Evolutionary conservation across 2,329 filamentous ascomycete species (phyloP).

Genomic region (Monosporascus sp.): DNA sequence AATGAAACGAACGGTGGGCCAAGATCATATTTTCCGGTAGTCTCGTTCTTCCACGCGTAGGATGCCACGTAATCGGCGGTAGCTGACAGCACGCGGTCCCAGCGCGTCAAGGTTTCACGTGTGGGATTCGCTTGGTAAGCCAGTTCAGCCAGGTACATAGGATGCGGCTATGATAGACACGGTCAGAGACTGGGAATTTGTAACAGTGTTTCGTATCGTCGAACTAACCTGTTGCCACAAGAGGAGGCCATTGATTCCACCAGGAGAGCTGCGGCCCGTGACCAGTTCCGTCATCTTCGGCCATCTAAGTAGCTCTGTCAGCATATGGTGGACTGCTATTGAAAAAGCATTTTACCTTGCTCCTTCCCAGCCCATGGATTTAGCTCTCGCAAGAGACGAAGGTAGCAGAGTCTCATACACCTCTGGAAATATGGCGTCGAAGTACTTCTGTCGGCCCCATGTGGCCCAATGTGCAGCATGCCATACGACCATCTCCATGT

Average conservation of each 20-base stretch:
- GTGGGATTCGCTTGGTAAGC: constrained; percentile 24
- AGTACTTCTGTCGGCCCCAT: constrained; percentile 32
- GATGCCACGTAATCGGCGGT: constrained; percentile 28
- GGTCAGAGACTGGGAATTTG: background rate
- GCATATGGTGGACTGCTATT: background rate
- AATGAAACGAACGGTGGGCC: constrained; percentile 34
- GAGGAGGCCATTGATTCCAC: constrained; percentile 45
- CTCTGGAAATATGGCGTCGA: constrained; percentile 33
- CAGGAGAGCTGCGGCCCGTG: constrained; percentile 41
- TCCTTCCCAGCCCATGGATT: constrained; percentile 28
- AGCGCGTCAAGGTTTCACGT: constrained; percentile 18
- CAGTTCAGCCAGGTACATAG: constrained; percentile 30
- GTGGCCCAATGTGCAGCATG: constrained; percentile 36
- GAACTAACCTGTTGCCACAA: constrained; percentile 40
- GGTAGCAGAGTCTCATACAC: constrained; percentile 29
- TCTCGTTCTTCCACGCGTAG: constrained; percentile 27
- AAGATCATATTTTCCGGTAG: constrained; percentile 31
- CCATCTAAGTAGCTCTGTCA: constrained; percentile 21
- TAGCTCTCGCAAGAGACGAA: constrained; percentile 26
- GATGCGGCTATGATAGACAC: constrained; percentile 33
- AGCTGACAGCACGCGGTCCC: constrained; percentile 22
- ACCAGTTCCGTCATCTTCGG: constrained; percentile 46
- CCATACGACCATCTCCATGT: constrained; percentile 41
- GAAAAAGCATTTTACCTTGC: constrained; percentile 14
- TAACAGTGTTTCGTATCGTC: background rate